Percentiles rank a stretch among this genome's conserved stretches.
Evolutionary conservation across 176 grass and related monocot species (phyloP).

Genomic region (Carex scoparia): DNA sequence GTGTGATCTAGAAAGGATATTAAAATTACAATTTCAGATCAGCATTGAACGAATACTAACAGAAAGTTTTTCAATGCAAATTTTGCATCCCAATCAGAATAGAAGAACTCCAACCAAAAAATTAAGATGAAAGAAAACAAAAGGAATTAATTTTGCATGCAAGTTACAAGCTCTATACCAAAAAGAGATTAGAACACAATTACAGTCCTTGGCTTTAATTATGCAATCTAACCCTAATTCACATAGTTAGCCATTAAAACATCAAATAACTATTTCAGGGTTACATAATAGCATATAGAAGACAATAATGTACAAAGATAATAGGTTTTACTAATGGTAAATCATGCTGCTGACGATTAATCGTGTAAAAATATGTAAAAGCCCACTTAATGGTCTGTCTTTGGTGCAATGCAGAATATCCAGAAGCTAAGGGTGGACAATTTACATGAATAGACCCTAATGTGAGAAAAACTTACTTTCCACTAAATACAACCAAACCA

Average conservation of each 20-base stretch:
- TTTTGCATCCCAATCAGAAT: background rate
- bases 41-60: background rate
- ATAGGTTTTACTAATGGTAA: background rate
- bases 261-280: background rate
- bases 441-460: background rate
- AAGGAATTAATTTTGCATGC: background rate
- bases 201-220: background rate
- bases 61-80: background rate
- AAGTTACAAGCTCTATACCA: background rate
- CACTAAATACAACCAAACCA: background rate
- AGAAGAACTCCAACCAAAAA: background rate
- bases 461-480: background rate
- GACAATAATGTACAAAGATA: background rate
- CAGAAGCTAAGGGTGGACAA: background rate
- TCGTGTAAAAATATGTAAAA: background rate
- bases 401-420: background rate
- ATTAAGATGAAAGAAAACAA: background rate
- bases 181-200: background rate
- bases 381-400: background rate
- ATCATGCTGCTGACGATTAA: background rate
- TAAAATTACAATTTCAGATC: slow-evolving; percentile 28
- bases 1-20: slow-evolving; percentile 46
- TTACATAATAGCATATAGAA: background rate
- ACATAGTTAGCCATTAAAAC: background rate
- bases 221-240: background rate